These are phyloP conservation scores for Heterobasidion parviporum DNA, from an alignment of 1,284 basidiomycete species.

Conservation along the genomic window DNA sequence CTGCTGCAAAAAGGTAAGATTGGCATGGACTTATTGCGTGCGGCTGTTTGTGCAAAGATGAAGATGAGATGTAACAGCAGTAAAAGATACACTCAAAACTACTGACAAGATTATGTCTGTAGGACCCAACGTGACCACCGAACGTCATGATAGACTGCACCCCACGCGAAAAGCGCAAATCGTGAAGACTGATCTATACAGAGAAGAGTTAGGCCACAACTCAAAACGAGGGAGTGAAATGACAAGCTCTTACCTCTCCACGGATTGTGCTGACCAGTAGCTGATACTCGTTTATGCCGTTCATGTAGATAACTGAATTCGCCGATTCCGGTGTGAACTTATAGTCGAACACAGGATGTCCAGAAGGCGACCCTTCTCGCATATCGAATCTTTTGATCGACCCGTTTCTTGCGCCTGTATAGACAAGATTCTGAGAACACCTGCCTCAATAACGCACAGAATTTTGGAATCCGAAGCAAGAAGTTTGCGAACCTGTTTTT, in stretches of 20 bases:
- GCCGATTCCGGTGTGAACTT: constrained; percentile 20
- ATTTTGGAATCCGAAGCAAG: background rate
- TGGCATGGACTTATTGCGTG: constrained; percentile 49
- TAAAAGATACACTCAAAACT: background rate
- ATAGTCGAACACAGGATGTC: constrained; percentile 32
- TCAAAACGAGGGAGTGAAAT: background rate
- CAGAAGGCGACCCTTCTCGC: constrained; percentile 29
- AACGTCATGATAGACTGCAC: constrained; percentile 38
- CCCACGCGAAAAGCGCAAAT: constrained; percentile 45
- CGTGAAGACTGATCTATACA: constrained; percentile 52
- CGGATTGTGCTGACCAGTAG: constrained; percentile 52
- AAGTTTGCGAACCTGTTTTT: constrained; percentile 31
- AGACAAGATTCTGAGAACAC: constrained; percentile 38
- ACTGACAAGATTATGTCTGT: constrained; percentile 43
- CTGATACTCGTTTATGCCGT: constrained; percentile 38
- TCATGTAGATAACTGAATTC: constrained; percentile 44
- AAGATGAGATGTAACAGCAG: background rate
- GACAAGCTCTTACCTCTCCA: constrained; percentile 39
- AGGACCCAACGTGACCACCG: constrained; percentile 47
- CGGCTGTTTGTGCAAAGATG: constrained; percentile 34
- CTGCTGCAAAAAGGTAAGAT: constrained; percentile 66
- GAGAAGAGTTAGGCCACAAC: background rate
- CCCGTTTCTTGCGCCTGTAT: constrained; percentile 58
- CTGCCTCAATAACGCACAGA: background rate
- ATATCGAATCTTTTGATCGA: constrained; percentile 51